Conservation (phyloP, 1,284 basidiomycete species). For the Trichosporon sp. region DNA sequence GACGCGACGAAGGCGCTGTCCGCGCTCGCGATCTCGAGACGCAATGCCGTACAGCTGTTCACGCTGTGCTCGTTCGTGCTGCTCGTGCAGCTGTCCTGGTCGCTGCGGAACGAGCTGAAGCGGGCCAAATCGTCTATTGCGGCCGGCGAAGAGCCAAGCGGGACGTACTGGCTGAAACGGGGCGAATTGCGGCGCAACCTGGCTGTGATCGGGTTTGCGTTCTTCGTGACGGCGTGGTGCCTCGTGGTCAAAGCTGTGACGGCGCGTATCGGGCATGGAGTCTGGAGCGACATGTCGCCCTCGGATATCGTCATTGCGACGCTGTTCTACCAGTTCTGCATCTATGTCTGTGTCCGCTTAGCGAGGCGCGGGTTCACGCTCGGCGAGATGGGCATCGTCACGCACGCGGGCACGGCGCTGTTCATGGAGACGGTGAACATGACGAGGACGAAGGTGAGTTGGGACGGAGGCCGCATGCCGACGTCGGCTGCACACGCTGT, state of each 20-base stretch:
- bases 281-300: slow-evolving; percentile 66
- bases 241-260: slow-evolving; percentile 52
- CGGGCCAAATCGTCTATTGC: slow-evolving; percentile 18
- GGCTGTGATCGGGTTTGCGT: slow-evolving; percentile 54
- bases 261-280: slow-evolving; percentile 45
- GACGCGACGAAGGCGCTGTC: slow-evolving; percentile 61
- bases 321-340: slow-evolving; percentile 84
- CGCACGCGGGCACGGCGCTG: slow-evolving; percentile 81
- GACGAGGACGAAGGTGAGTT: slow-evolving; percentile 72
- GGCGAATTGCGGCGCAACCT: slow-evolving; percentile 54
- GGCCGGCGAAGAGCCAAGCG: slow-evolving; percentile 8
- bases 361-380: slow-evolving; percentile 92
- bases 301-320: slow-evolving; percentile 77
- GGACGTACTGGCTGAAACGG: slow-evolving; percentile 49
- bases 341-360: slow-evolving; percentile 85
- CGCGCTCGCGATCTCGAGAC: slow-evolving; percentile 70
- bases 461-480: too few relatives aligned
- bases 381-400: slow-evolving; percentile 86
- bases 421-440: slow-evolving; percentile 82
- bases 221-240: slow-evolving; percentile 51
- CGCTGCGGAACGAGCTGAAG: slow-evolving; percentile 67
- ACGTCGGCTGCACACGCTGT: too few relatives aligned
- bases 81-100: slow-evolving; percentile 72
- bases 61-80: slow-evolving; percentile 77
- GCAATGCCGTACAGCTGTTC: slow-evolving; percentile 73